Evolutionary conservation across 768 basidiomycete species (phyloP), one percentile per base, ranked within the genome.

Genomic region (Mycena floridula): DNA sequence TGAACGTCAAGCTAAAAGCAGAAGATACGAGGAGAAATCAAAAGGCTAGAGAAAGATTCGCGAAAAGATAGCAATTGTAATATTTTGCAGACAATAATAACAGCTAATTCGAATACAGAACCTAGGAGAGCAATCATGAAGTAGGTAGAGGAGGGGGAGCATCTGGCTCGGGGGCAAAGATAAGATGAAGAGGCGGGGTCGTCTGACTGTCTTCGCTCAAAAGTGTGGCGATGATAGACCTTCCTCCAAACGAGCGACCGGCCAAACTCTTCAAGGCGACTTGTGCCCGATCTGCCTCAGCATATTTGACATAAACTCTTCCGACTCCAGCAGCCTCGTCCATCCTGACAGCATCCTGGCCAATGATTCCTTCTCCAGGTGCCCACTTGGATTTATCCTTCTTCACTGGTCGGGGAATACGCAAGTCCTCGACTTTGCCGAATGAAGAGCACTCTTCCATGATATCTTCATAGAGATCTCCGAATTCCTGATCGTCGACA

Each of bases 321-420:
- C 96, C 95, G 18, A 99, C 91, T 43, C 95, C 96, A 2, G 87
- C 75, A 24, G 86, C 89, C 60, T 96, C 93, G 61, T 95, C 93
- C 35, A 74, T 72, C 26, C 83, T 79, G 47, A 76, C 74, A 24
- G 81, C 83, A 54, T 88, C 85, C 42, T 78, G 69, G 12, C 80
- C 73, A 23, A 77, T 68, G 54, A 82, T 77, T 16, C 66, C 70
- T 41, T 82, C 84, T 24, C 82, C 82, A 44, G 69, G 64, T 35
- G 66, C 73, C 87, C 84, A 89, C 59, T 85, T 86, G 35, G 75
- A 76, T 55, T 85, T 91, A 59, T 87, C 85, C 64, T 84, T 89
- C 67, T 89, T 90, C 44, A 85, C 73, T 5, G 93, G 93, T 20
- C 94, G 72, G 26, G 94, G 93, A 57, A 97, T 86, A 44, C 88